Percentiles rank a stretch among this genome's conserved stretches.
Conservation (phyloP, 352 stramenopile species). For the Elongisporangium undulatum region DNA sequence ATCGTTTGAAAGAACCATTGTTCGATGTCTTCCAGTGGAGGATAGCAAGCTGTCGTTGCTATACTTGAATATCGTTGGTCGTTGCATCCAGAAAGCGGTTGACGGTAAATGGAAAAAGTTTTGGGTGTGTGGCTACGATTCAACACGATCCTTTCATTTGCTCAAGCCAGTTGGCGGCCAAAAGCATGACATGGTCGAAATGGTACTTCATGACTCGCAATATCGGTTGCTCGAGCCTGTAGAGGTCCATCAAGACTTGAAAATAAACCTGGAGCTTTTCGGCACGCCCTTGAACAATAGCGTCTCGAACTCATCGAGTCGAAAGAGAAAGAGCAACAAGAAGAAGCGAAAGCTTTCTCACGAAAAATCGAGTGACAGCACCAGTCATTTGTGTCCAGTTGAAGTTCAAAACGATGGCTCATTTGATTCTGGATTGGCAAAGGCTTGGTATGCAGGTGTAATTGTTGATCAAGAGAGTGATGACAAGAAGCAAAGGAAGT, state of each 20-base stretch:
- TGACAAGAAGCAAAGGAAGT: constrained; percentile 2
- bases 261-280: constrained; percentile 47
- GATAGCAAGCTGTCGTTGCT: constrained; percentile 47
- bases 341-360: constrained; percentile 38
- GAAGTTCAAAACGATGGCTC: constrained; percentile 44
- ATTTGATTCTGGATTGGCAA: constrained; percentile 31
- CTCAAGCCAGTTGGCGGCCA: constrained; percentile 40
- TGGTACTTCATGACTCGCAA: constrained; percentile 76
- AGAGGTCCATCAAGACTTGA: constrained; percentile 41
- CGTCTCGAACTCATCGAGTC: constrained; percentile 11
- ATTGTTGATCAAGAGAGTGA: constrained; percentile 14
- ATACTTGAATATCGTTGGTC: constrained; percentile 66
- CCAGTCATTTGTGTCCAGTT: constrained; percentile 17
- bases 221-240: constrained; percentile 52
- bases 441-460: constrained; percentile 57
- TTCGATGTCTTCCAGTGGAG: constrained; percentile 48
- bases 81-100: constrained; percentile 66
- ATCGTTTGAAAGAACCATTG: constrained; percentile 81
- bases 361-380: constrained; percentile 12
- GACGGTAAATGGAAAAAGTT: constrained; percentile 83
- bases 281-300: constrained; percentile 18
- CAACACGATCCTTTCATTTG: constrained; percentile 47
- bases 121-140: constrained; percentile 64
- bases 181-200: constrained; percentile 44
- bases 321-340: constrained; percentile 65